Conservation (phyloP, 495 filamentous ascomycete genomes). For the Tuber brumale region DNA sequence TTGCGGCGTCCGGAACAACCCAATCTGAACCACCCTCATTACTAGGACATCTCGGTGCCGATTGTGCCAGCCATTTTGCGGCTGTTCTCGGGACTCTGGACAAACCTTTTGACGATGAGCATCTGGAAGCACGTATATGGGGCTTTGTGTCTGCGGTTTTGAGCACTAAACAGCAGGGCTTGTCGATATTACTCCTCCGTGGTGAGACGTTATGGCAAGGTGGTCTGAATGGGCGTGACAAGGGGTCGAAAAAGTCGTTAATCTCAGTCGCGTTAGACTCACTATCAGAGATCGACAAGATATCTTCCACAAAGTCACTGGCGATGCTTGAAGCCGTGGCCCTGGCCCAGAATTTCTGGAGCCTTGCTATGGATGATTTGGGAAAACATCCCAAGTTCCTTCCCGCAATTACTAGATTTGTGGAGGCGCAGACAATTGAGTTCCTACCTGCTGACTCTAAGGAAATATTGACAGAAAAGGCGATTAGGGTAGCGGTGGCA, state of each 20-base stretch:
- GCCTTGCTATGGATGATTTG: conserved; percentile 74
- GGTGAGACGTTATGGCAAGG: conserved; percentile 73
- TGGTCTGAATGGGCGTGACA: conserved; percentile 46
- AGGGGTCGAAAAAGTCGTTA: conserved; percentile 55
- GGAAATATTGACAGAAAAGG: conserved; percentile 48
- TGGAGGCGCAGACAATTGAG: conserved; percentile 55
- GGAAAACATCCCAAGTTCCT: conserved; percentile 69
- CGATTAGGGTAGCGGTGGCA: conserved; percentile 62
- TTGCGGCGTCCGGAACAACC: conserved; percentile 48
- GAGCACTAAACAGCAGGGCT: conserved; percentile 87
- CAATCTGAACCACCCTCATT: conserved; percentile 76
- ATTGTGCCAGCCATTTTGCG: conserved; percentile 75
- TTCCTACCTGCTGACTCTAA: conserved; percentile 45
- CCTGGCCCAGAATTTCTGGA: conserved; percentile 82
- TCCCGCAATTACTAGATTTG: conserved; percentile 58
- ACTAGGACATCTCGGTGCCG: conserved; percentile 75
- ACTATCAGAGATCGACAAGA: conserved; percentile 59
- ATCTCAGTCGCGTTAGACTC: conserved; percentile 67
- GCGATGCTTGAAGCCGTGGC: conserved; percentile 80
- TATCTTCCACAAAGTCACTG: conserved; percentile 57
- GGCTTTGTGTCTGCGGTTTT: conserved; percentile 78
- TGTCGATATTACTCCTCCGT: conserved; percentile 85
- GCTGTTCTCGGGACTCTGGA: conserved; percentile 71
- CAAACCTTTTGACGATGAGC: conserved; percentile 58
- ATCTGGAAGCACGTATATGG: conserved; percentile 66